Evolutionary conservation across 164 flowering plant species (phyloP), one percentile per base, ranked within the genome.

Genomic region (Chimonanthus praecox): DNA sequence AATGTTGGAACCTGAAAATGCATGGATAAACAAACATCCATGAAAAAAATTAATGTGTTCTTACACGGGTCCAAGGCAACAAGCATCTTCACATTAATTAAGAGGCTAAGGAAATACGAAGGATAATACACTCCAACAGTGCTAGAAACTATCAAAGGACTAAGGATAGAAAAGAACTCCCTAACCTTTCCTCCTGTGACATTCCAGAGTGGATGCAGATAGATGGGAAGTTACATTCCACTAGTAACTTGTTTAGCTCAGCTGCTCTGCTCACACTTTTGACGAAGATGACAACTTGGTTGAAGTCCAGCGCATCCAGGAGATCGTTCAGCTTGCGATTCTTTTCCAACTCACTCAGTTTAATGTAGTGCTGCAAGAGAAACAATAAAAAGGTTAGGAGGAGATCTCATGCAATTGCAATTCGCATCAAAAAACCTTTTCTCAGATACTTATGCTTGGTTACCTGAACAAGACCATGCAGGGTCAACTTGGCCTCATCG

Each of bases 381-480:
- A 72, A 7, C 6, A 67, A 58, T 20, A 33, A 50, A 2, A 20
- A 1, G 33, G 15, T 58, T 13, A 54, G 5, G 45, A 43, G 5
- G 45, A 43, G 45, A 65, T 9, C 10, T 9, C 9, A 65, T 62
- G 20, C 2, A 65, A 65, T 33, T 20, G 21, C 21, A 10, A 11
- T 44, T 8, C 68, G 45, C n/a, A 54, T 11, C 11, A 5, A n/a
- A 48, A n/a, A 44, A 44, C 43, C 8, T 13, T 65, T 3, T 45
- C 2, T 4, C 6, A 65, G 11, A 44, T 15, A 44, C 15, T 49
- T 3, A 69, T 49, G n/a, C 60, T 11, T 10, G 16, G 46, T 73
- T 77, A 95, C 99, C 97, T 95, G 99, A 48, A 95, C 99, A 74
- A 95, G 97, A 43, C 99, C 99, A 80, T 95, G 99, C 10, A 95